These are phyloP conservation scores for Didymella arachidicola DNA, from an alignment of 2,329 filamentous ascomycete genomes.

Conservation along the genomic window DNA sequence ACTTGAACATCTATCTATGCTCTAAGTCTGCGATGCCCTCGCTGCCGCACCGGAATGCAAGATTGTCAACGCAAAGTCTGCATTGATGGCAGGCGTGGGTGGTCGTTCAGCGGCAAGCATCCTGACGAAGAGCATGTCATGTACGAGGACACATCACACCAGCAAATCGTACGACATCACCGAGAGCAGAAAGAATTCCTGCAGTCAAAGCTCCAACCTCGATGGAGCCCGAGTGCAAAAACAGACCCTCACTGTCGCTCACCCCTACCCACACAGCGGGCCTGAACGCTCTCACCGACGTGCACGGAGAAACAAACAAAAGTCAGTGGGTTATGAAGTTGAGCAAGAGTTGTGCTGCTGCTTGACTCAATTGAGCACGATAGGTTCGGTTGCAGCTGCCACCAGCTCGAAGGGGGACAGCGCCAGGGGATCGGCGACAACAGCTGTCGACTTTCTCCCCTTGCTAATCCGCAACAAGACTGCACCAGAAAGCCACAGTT, in stretches of 20 bases:
- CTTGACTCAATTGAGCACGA: constrained; percentile 2
- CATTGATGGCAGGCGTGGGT: no score
- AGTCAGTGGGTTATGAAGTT: constrained; percentile 1
- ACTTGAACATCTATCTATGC: no score
- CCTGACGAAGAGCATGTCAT: no score
- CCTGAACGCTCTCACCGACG: constrained; percentile 5
- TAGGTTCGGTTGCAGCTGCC: background rate
- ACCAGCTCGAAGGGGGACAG: constrained; percentile 10
- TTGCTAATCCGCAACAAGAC: background rate
- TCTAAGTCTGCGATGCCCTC: no score
- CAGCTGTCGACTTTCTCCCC: background rate
- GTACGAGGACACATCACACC: no score
- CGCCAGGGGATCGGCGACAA: constrained; percentile 11
- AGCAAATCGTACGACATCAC: background rate
- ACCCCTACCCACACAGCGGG: background rate
- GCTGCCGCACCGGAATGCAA: no score
- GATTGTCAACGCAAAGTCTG: no score
- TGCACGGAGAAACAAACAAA: background rate
- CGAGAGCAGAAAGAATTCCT: background rate
- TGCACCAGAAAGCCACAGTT: background rate
- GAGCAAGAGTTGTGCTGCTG: constrained; percentile 6
- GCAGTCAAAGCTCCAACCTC: constrained; percentile 5
- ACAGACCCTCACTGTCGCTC: constrained; percentile 1
- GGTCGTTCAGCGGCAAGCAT: no score
- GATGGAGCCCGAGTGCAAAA: background rate